Evolutionary conservation across 1,139 yeast genomes (phyloP).

Genomic region (Debaryomyces coudertii): DNA sequence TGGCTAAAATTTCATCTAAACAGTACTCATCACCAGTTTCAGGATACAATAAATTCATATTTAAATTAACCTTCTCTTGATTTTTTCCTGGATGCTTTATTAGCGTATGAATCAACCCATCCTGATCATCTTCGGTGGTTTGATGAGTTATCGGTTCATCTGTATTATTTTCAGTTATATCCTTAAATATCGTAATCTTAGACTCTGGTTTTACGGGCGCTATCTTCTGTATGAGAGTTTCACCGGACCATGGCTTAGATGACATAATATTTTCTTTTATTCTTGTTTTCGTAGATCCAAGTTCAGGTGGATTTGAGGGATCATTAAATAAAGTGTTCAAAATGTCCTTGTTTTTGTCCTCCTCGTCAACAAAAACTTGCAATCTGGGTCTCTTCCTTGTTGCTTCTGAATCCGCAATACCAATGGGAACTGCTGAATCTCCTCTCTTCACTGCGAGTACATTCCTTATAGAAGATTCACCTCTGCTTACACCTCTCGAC

Average conservation of each 20-base stretch:
- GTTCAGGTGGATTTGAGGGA: constrained; percentile 23
- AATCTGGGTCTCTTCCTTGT: constrained; percentile 30
- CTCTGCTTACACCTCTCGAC: neutral
- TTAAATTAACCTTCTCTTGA: constrained; percentile 65
- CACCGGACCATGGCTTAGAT: constrained; percentile 72
- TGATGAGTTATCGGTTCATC: constrained; percentile 20
- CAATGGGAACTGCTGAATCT: constrained; percentile 13
- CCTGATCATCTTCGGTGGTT: constrained; percentile 5
- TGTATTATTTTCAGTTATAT: constrained; percentile 29
- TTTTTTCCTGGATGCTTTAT: constrained; percentile 62
- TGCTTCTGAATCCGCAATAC: constrained; percentile 2
- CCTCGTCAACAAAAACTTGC: constrained; percentile 33
- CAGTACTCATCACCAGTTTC: constrained; percentile 49
- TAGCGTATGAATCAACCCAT: constrained; percentile 44
- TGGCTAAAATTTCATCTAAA: constrained; percentile 64
- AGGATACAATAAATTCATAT: constrained; percentile 59
- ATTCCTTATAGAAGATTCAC: constrained; percentile 14
- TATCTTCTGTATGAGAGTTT: constrained; percentile 47
- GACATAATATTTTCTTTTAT: constrained; percentile 66
- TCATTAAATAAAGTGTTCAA: constrained; percentile 35
- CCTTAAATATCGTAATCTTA: constrained; percentile 42
- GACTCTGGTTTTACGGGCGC: constrained; percentile 16
- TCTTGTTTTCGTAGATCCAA: constrained; percentile 55
- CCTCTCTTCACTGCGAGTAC: constrained; percentile 36
- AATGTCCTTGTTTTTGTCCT: constrained; percentile 28